phyloP scores from a whole-genome alignment of 2,329 filamentous ascomycete species.

The Aspergillus fumigatus region DNA sequence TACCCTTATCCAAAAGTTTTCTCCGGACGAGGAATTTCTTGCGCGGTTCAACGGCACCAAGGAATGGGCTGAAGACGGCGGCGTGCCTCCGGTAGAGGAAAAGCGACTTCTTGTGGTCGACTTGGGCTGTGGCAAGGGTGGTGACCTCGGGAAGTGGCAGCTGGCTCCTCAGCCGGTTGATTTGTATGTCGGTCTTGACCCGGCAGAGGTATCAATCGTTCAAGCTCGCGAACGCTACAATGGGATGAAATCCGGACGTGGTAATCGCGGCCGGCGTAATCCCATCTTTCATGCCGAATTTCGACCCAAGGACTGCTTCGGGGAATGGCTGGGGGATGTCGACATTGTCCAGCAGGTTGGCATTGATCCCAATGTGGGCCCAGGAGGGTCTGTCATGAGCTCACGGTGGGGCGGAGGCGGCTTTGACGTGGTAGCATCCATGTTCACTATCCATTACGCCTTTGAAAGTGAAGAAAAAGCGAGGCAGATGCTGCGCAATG shows the following conservation, averaged over 20 bases:
- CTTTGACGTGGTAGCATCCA: constrained; percentile 96
- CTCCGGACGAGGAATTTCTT: constrained; percentile 69
- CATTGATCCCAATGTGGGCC: constrained; percentile 69
- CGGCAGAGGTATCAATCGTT: constrained; percentile 84
- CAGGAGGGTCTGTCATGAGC: constrained; percentile 48
- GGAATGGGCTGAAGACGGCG: constrained; percentile 41
- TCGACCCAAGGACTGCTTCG: constrained; percentile 87
- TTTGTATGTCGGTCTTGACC: constrained; percentile 90
- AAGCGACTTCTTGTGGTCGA: constrained; percentile 78
- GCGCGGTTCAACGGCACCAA: constrained; percentile 45
- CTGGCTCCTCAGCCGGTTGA: constrained; percentile 86
- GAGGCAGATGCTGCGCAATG: constrained; percentile 86
- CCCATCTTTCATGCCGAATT: constrained; percentile 81
- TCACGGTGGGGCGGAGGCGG: constrained; percentile 69
- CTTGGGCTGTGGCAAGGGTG: constrained; percentile 94
- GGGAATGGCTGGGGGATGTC: constrained; percentile 74
- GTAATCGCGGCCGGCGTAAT: constrained; percentile 50
- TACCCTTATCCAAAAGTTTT: constrained; percentile 94
- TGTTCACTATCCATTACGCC: constrained; percentile 99
- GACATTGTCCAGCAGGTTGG: constrained; percentile 80
- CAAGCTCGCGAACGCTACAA: constrained; percentile 83
- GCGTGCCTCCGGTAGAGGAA: constrained; percentile 27
- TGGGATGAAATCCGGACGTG: constrained; percentile 59
- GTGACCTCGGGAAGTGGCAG: constrained; percentile 94
- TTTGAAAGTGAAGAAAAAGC: constrained; percentile 91